A percentile compares a stretch with the other conserved stretches of the same genome.
phyloP scores from a whole-genome alignment of 768 basidiomycete species.

The Tylopilus intermedius region DNA sequence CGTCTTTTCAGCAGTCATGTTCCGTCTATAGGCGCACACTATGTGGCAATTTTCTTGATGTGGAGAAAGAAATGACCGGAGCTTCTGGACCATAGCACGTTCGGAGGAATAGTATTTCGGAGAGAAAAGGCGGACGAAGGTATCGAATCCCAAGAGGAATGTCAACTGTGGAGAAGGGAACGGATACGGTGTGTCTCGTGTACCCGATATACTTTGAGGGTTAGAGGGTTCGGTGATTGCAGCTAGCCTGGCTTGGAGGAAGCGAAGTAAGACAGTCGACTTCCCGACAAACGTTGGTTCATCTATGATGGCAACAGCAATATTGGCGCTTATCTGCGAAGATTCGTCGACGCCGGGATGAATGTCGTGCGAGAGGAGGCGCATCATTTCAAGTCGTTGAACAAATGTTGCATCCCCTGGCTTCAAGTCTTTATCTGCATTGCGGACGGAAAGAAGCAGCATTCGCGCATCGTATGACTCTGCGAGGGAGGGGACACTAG shows the following conservation, averaged over 20 bases:
- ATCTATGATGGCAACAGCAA: slow-evolving; percentile 78
- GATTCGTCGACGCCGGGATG: neutral
- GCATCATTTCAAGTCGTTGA: slow-evolving; percentile 89
- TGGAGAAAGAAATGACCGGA: slow-evolving; percentile 56
- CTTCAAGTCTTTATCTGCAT: slow-evolving; percentile 77
- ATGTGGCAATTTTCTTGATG: slow-evolving; percentile 56
- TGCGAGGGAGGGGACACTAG: neutral
- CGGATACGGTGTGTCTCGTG: slow-evolving; percentile 2
- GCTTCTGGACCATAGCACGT: slow-evolving; percentile 49
- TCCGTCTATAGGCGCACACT: slow-evolving; percentile 57
- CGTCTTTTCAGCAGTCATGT: slow-evolving; percentile 10
- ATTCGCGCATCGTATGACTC: slow-evolving; percentile 65
- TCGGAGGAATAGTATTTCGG: slow-evolving; percentile 64
- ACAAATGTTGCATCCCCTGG: slow-evolving; percentile 64
- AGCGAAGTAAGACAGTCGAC: slow-evolving; percentile 51
- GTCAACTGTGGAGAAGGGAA: slow-evolving; percentile 41
- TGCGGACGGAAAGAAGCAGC: slow-evolving; percentile 77
- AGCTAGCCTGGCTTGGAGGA: slow-evolving; percentile 35
- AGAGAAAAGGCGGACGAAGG: slow-evolving; percentile 73
- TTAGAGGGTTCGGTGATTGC: neutral
- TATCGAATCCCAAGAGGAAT: slow-evolving; percentile 82
- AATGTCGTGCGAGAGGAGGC: slow-evolving; percentile 53
- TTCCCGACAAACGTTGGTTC: slow-evolving; percentile 90
- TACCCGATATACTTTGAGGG: slow-evolving; percentile 7
- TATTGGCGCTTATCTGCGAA: slow-evolving; percentile 32